Evolutionary conservation across 1,139 yeast genomes (phyloP), one percentile per base, ranked within the genome.

Genomic region (Candida sp.): DNA sequence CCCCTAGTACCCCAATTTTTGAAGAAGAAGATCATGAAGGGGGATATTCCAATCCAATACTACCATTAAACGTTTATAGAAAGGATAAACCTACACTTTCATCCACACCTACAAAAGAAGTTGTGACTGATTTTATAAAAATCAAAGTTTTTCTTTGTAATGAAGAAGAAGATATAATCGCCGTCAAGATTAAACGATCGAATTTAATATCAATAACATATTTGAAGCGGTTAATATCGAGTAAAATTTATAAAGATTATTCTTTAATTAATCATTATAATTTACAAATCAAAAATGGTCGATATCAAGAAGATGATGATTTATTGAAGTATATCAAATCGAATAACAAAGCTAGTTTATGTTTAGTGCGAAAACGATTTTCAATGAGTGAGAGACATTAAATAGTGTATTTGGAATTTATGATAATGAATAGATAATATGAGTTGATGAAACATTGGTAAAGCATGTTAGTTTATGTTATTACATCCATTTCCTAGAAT

Each of bases 211-310:
- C 68, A 9, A 53, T 68, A 19, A 55, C 50, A 5, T 61, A 66
- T 50, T 56, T 68, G 47, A 68, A 68, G 48, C 61, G 59, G 47
- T 47, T 64, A 39, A 46, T 68, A 21, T 63, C 68, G 36, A 57
- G 51, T 50, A 68, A 68, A 49, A 63, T 69, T 37, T 68, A 66
- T 49, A 65, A 63, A 45, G 73, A 68, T 47, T 55, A 52, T 45
- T 60, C 57, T 38, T 57, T 67, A 44, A 58, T 56, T 22, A 53
- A 57, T 45, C 73, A 68, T 47, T 68, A 66, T 47, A 54, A 49
- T 27, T 57, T 68, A 40, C 49, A 49, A 32, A 52, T 56, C 30
- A 45, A 45, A 22, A 56, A 49, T 34, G 41, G 37, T 5, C 41
- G 38, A 19, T 49, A 41, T 1, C 39, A 52, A 29, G 49, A 45